Evolutionary conservation across 192 early-diverging fungal species (phyloP).

Genomic region (Coemansia sp.): DNA sequence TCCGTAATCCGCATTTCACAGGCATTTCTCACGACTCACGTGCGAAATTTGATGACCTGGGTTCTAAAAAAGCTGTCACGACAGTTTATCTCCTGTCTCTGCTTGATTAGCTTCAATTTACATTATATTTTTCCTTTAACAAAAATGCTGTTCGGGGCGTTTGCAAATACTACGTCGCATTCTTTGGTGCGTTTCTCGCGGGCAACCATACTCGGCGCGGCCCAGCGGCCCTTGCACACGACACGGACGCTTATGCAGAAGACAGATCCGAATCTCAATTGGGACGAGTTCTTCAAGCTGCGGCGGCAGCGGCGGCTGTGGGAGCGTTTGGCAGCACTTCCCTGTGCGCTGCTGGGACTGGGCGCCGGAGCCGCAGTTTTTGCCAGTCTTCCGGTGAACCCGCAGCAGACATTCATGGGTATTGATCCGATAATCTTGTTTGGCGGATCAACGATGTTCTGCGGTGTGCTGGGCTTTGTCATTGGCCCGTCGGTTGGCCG

Average conservation of each 20-base stretch:
- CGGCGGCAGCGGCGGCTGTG: slow-evolving; percentile 61
- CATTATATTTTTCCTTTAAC: no score
- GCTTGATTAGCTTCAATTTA: no score
- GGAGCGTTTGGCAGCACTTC: slow-evolving; percentile 59
- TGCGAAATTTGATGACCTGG: no score
- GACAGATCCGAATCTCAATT: slow-evolving; percentile 28
- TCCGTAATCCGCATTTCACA: neutral
- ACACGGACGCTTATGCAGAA: no score
- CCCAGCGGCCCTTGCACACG: no score
- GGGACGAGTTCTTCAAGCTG: slow-evolving; percentile 66
- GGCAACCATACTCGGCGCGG: no score
- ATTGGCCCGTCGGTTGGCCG: slow-evolving; percentile 65
- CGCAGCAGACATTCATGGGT: slow-evolving; percentile 62
- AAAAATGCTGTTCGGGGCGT: no score
- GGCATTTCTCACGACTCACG: no score
- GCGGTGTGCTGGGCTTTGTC: slow-evolving; percentile 61
- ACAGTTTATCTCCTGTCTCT: no score
- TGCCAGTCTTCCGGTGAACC: slow-evolving; percentile 59
- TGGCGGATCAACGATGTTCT: slow-evolving; percentile 53
- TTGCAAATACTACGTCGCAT: no score
- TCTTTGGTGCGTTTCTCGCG: no score
- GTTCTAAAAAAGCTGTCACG: no score
- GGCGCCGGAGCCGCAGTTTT: slow-evolving; percentile 56
- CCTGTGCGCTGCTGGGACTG: slow-evolving; percentile 54
- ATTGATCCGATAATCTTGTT: slow-evolving; percentile 63